These are phyloP conservation scores for Wickerhamomyces queroliae DNA, from an alignment of 805 yeast genomes.

Conservation along the genomic window DNA sequence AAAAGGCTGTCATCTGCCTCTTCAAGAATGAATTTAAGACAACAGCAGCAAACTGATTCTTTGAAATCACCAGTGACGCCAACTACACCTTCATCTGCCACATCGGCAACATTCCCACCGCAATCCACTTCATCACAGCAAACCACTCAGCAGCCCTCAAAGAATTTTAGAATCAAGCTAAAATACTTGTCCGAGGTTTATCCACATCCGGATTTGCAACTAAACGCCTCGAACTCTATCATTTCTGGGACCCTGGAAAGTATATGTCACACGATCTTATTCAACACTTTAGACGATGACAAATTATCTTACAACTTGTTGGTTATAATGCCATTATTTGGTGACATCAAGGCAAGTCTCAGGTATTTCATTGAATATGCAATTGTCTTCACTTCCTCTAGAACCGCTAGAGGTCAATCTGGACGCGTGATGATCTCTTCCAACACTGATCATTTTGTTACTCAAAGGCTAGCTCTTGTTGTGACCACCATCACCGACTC, in stretches of 20 bases:
- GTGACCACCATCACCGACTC: conserved; percentile 50
- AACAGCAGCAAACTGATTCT: too few relatives aligned
- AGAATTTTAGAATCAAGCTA: conserved; percentile 13
- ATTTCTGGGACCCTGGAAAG: conserved; percentile 61
- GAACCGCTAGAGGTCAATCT: conserved; percentile 12
- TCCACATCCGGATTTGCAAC: conserved; percentile 58
- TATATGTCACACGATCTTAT: conserved; percentile 68
- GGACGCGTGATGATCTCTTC: conserved; percentile 19
- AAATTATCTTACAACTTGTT: conserved; percentile 37
- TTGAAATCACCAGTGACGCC: conserved; percentile 7
- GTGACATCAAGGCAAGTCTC: conserved; percentile 38
- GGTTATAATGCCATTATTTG: conserved; percentile 49
- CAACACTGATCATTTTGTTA: conserved; percentile 33
- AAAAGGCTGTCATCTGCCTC: conserved; percentile 20
- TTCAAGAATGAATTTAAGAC: conserved; percentile 13
- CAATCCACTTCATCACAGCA: neutral
- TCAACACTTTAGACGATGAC: conserved; percentile 38
- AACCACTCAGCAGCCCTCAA: conserved; percentile 2
- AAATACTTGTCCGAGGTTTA: conserved; percentile 35
- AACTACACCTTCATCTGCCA: conserved; percentile 3
- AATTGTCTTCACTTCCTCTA: conserved; percentile 25
- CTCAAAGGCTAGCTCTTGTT: conserved; percentile 46
- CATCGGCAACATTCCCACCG: neutral
- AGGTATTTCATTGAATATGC: conserved; percentile 39
- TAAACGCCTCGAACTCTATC: conserved; percentile 43